These are phyloP conservation scores for Jaltomata sinuosa DNA, from an alignment of 257 asterid species.

Conservation along the genomic window DNA sequence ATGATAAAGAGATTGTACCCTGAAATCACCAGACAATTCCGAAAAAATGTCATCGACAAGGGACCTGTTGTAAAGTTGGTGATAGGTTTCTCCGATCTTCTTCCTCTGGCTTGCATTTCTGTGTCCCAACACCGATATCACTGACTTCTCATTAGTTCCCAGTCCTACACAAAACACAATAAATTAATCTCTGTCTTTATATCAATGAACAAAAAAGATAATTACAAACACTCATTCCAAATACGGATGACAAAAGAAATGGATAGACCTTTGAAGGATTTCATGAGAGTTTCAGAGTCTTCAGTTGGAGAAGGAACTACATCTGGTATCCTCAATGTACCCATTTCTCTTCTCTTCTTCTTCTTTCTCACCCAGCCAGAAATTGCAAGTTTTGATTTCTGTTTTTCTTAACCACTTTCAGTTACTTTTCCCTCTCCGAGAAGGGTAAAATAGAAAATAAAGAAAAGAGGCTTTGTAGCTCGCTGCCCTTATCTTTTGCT, in stretches of 20 bases:
- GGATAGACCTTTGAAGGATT: slow-evolving; percentile 44
- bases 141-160: slow-evolving; percentile 63
- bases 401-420: background rate
- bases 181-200: background rate
- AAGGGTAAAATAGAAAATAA: background rate
- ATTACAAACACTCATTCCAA: background rate
- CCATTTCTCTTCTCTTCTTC: slow-evolving; percentile 20
- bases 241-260: background rate
- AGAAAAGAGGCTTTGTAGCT: background rate
- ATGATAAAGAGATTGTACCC: slow-evolving; percentile 27
- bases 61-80: slow-evolving; percentile 44
- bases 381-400: background rate
- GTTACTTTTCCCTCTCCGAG: background rate
- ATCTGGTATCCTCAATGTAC: slow-evolving; percentile 46
- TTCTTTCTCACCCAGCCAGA: background rate
- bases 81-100: slow-evolving; percentile 48
- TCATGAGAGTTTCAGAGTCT: slow-evolving; percentile 48
- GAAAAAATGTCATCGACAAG: slow-evolving; percentile 37
- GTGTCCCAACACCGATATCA: slow-evolving; percentile 50
- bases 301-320: slow-evolving; percentile 51
- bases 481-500: background rate
- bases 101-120: slow-evolving; percentile 59
- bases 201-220: background rate
- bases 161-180: slow-evolving; percentile 29
- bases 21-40: slow-evolving; percentile 74